phyloP scores from a whole-genome alignment of 1,139 yeast genomes.

The Suhomyces kunorum region DNA sequence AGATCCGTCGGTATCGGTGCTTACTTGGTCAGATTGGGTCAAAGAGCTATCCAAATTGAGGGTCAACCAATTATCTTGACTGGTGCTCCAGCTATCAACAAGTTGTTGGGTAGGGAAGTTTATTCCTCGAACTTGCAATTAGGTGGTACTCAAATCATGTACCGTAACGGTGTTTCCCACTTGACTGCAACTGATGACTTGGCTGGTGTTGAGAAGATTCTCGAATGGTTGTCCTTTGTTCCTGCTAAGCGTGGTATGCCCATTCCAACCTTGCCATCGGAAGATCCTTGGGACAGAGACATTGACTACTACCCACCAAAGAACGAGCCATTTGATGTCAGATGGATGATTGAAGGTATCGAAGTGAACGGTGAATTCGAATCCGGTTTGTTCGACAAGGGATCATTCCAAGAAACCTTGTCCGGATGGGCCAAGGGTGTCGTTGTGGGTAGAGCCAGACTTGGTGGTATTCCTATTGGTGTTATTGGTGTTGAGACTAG shows the following conservation, averaged over 20 bases:
- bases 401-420: constrained; percentile 94
- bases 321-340: constrained; percentile 80
- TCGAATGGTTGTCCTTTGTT: constrained; percentile 95
- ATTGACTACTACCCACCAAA: constrained; percentile 77
- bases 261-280: constrained; percentile 82
- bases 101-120: constrained; percentile 93
- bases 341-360: constrained; percentile 93
- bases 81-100: constrained; percentile 98
- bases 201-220: constrained; percentile 92
- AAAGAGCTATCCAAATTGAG: constrained; percentile 97
- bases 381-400: constrained; percentile 85
- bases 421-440: constrained; percentile 99
- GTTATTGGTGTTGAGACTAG: constrained; percentile 95
- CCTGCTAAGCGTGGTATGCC: constrained; percentile 91
- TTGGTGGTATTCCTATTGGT: constrained; percentile 98
- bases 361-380: constrained; percentile 69
- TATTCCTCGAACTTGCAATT: constrained; percentile 94
- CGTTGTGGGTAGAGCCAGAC: constrained; percentile 96
- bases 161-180: constrained; percentile 96
- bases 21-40: constrained; percentile 94
- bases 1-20: constrained; percentile 99
- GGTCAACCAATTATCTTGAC: constrained; percentile 98
- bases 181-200: constrained; percentile 93
- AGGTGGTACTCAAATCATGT: constrained; percentile 99
- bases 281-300: constrained; percentile 91